Evolutionary conservation across 768 basidiomycete genomes (phyloP), one percentile per base, ranked within the genome.

Genomic region (Pulveroboletus sp.): DNA sequence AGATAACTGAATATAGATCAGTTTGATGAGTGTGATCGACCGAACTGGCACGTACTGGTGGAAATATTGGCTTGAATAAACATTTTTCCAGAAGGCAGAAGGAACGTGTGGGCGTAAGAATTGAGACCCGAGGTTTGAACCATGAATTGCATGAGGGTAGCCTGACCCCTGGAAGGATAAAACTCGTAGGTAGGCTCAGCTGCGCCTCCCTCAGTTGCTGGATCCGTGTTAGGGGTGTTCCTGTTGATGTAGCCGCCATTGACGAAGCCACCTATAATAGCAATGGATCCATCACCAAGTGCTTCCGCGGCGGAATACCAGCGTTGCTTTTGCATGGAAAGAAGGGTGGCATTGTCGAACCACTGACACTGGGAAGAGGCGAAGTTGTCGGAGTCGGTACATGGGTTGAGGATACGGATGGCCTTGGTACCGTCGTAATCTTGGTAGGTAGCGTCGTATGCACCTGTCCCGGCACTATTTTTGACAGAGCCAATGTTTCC

Each of bases 181-280:
- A 91, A 89, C 70, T 93, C 91, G 62, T 78, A 86, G 0, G 88
- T 88, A 27, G 86, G 85, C 58, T 93, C 87, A 9, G 89, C 85
- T 10, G 79, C 86, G 33, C 82, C 82, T 40, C 85, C 85, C 58
- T 82, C 76, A 27, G 61, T 71, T 1, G 67, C 67, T 3, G 86
- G 88, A 55, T 90, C 85, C 10, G 58, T 69, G 57, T 85, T 84
- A 15, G 86, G 86, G 36, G 71, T 78, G 56, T 89, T 89, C 18
- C 85, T 72, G 66, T 90, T 90, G 65, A 89, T 73, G 59, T 89
- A 91, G 21, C 89, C 87, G 50, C 88, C 89, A 47, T 78, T 81
- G 44, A 79, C 76, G 62, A 88, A 89, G 36, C 86, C 86, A 36
- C 93, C 94, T 47, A 93, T 83, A 56, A 96, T 74, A 6, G 80